Percentiles rank a stretch among this genome's conserved stretches.
Evolutionary conservation across 1,139 yeast genomes (phyloP).

Genomic region (Kodamaea suecica): DNA sequence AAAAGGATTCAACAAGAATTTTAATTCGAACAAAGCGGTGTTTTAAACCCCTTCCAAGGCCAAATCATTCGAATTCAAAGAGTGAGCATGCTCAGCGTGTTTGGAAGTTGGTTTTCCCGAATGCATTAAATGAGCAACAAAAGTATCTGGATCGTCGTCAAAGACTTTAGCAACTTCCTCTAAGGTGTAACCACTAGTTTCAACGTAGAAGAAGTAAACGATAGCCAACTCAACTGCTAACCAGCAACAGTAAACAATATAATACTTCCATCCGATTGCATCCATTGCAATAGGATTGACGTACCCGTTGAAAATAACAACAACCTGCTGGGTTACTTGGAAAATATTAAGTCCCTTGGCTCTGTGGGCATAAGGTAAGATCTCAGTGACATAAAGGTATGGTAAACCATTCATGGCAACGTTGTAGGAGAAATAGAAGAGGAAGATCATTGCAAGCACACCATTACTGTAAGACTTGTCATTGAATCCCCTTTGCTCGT

Average conservation of each 20-base stretch:
- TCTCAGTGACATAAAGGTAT: slow-evolving; percentile 38
- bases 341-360: slow-evolving; percentile 42
- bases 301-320: slow-evolving; percentile 39
- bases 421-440: slow-evolving; percentile 37
- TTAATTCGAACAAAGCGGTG: background rate
- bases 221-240: slow-evolving; percentile 35
- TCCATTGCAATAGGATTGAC: slow-evolving; percentile 62
- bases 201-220: slow-evolving; percentile 45
- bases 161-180: slow-evolving; percentile 52
- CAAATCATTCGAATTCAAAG: slow-evolving; percentile 25
- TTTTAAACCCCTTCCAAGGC: slow-evolving; percentile 1
- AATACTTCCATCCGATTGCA: slow-evolving; percentile 57
- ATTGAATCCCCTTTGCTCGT: slow-evolving; percentile 34
- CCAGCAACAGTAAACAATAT: slow-evolving; percentile 49
- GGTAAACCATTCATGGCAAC: slow-evolving; percentile 43
- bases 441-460: slow-evolving; percentile 46
- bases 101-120: slow-evolving; percentile 6
- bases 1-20: background rate
- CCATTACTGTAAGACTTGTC: slow-evolving; percentile 37
- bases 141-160: slow-evolving; percentile 32
- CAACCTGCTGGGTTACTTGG: slow-evolving; percentile 25
- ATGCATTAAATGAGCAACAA: slow-evolving; percentile 8
- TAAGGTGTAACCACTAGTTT: slow-evolving; percentile 51
- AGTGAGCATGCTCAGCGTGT: slow-evolving; percentile 4
- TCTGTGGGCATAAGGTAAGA: slow-evolving; percentile 44